Conservation (phyloP, 208 protist species). For the Angomonas desouzai region DNA sequence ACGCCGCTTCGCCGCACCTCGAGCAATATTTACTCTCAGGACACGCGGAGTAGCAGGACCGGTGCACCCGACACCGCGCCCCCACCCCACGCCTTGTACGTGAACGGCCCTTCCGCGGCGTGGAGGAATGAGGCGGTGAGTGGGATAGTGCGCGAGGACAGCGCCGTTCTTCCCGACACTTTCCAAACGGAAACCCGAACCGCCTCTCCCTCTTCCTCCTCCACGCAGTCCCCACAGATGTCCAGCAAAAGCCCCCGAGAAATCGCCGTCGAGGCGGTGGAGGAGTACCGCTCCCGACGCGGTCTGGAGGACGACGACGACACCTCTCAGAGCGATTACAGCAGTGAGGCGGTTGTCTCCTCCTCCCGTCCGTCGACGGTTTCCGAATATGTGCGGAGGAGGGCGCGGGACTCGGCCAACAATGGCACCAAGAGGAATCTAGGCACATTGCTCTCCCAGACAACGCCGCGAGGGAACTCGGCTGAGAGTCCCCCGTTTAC, state of each 20-base stretch:
- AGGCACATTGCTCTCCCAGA: neutral
- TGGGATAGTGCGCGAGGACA: neutral
- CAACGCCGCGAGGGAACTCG: neutral
- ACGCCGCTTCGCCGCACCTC: neutral
- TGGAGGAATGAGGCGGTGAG: neutral
- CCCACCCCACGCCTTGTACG: neutral
- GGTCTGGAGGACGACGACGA: neutral
- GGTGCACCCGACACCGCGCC: neutral
- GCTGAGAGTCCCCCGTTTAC: neutral
- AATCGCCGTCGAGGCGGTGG: conserved; percentile 1
- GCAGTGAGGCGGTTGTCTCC: conserved; percentile 1
- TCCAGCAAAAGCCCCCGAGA: neutral
- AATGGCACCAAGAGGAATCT: neutral
- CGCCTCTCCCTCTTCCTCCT: neutral
- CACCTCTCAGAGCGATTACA: neutral
- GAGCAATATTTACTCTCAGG: conserved; percentile 1
- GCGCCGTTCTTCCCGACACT: neutral
- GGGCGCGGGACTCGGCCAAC: neutral
- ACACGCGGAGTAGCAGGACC: neutral
- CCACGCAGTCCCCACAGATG: neutral
- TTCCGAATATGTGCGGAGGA: neutral
- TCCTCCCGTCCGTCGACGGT: neutral
- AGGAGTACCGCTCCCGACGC: neutral
- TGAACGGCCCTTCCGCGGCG: neutral
- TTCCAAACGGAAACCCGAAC: neutral